These are phyloP conservation scores for Sporothrix brunneoviolacea DNA, from an alignment of 2,329 filamentous ascomycete genomes.

Conservation along the genomic window DNA sequence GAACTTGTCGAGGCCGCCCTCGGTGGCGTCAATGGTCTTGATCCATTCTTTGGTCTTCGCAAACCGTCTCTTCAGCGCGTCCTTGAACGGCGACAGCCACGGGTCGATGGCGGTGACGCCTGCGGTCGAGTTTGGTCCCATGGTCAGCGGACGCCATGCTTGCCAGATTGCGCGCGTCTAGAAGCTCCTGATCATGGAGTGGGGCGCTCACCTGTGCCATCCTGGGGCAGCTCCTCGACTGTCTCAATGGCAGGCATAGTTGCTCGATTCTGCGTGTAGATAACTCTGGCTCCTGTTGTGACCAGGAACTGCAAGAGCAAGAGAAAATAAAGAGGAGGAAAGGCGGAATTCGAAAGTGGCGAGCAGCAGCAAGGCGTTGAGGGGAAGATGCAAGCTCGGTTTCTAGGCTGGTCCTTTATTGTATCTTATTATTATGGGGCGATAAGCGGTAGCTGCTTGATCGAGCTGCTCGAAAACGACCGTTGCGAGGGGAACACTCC, in stretches of 20 bases:
- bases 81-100: conserved; percentile 80
- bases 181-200: conserved; percentile 7
- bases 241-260: conserved; percentile 5
- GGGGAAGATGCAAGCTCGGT: conserved; percentile 10
- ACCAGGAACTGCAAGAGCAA: background rate
- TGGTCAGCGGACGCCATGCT: background rate
- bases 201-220: conserved; percentile 17
- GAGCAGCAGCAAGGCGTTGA: background rate
- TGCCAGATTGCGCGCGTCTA: no score
- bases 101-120: conserved; percentile 84
- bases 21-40: conserved; percentile 69
- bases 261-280: background rate
- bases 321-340: background rate
- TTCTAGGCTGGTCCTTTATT: conserved; percentile 7
- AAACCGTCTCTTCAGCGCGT: conserved; percentile 68
- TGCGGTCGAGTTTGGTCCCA: conserved; percentile 29
- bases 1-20: conserved; percentile 89
- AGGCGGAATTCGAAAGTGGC: background rate
- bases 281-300: background rate
- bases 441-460: conserved; percentile 8
- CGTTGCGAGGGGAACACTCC: conserved; percentile 14
- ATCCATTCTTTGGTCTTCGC: conserved; percentile 81
- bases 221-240: conserved; percentile 14
- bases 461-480: background rate
- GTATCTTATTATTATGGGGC: conserved; percentile 18